Base-by-base conservation (phyloP, 192 early-diverging fungal genomes). In the Oehlia diaphana region DNA sequence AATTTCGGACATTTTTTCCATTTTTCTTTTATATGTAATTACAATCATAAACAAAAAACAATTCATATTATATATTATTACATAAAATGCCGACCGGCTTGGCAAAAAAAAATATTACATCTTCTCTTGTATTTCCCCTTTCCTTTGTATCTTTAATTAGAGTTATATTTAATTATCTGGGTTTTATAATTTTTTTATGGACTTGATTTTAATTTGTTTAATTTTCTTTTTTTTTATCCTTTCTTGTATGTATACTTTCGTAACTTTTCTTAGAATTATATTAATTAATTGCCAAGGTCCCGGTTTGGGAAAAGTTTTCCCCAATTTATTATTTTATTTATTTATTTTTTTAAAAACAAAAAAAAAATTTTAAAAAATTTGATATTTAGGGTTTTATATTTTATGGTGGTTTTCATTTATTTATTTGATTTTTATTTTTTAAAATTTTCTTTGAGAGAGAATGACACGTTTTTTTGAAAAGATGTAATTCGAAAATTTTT, bases 81-180 rank as follows among this genome's bases (percentile, higher is more conserved):
- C 19, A 42, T 39, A 44, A 70, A 70, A 44, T 70, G 68, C 68
- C 68, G 68, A 70, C 68, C 68, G 68, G 68, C 39, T 70, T 70
- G 68, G 68, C 68, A 70, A 70, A 70, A 44, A n/a, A 35, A 31
- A 19, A 6, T 42, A 4, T 58, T 58, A 58, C 19, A 21, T 58
- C 16, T 58, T 58, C 16, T 58, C 14, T 19, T 58, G 14, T 58
- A 21, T 58, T 58, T 58, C 19, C 53, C 53, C 53, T 58, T 21
- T 58, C 19, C 53, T 21, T 58, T 58, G 16, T 58, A 58, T 7
- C 53, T 6, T 58, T 58, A 47, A 12, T 47, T 47, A 47, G 44
- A 47, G 10, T 47, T 47, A 58, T 58, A 58, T 58, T 58, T 58
- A 58, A 58, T 58, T 58, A 58, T 58, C 16, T 16, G 53, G 53